Conservation (phyloP, 1,284 basidiomycete genomes). For the Tylopilus orsonianus region DNA sequence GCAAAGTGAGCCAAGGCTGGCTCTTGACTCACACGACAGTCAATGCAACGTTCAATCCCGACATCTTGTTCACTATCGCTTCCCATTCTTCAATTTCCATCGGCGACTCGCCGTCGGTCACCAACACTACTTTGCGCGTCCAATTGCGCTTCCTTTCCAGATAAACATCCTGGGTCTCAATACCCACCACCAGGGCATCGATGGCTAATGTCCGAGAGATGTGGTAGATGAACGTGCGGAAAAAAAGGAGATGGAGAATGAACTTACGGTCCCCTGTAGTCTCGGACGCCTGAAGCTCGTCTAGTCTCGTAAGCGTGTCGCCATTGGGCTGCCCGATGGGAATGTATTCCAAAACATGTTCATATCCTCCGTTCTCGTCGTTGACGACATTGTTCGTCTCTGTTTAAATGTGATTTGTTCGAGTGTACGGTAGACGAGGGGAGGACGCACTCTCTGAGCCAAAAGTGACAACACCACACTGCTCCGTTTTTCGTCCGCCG, state of each 20-base stretch:
- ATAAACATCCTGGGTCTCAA: conserved; percentile 71
- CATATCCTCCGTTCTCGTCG: conserved; percentile 65
- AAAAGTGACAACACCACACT: conserved; percentile 83
- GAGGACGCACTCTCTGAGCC: conserved; percentile 67
- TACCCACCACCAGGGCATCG: conserved; percentile 83
- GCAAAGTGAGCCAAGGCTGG: neutral
- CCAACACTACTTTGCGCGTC: conserved; percentile 76
- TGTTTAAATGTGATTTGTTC: conserved; percentile 19
- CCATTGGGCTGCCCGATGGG: conserved; percentile 77
- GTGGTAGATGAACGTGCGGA: neutral
- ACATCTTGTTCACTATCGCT: conserved; percentile 69
- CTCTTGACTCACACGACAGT: conserved; percentile 60
- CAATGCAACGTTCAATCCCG: conserved; percentile 53
- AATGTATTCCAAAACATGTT: conserved; percentile 77
- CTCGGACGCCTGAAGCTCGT: conserved; percentile 60
- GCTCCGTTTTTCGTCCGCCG: conserved; percentile 87
- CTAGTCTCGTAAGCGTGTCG: conserved; percentile 72
- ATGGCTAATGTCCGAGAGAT: conserved; percentile 54
- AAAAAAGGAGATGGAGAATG: conserved; percentile 2
- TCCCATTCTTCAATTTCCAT: conserved; percentile 75
- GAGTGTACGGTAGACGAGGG: neutral
- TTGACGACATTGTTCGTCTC: conserved; percentile 80
- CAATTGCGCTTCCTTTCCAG: conserved; percentile 69
- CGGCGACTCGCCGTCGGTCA: conserved; percentile 79
- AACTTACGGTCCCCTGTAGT: conserved; percentile 68